Percentiles rank a stretch among this genome's conserved stretches.
Conservation (phyloP, 805 yeast genomes). For the Metschnikowia shivogae region DNA sequence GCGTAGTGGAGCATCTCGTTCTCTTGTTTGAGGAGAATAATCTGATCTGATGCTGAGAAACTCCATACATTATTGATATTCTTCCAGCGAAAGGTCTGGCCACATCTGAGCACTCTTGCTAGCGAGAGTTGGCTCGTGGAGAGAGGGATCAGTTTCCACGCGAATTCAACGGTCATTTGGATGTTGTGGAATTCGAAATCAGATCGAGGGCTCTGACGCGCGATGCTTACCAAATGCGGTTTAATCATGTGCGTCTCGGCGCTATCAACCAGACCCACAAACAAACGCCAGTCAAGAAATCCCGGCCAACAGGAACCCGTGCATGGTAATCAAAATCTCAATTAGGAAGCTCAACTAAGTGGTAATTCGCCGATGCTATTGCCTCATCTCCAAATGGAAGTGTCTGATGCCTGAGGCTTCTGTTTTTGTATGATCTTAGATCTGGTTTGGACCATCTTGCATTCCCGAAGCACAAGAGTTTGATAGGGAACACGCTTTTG, state of each 20-base stretch:
- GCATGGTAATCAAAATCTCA: too few relatives aligned
- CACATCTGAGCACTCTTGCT: slow-evolving; percentile 68
- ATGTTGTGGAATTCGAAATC: not conserved
- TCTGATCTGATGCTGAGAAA: slow-evolving; percentile 53
- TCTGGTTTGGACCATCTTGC: too few relatives aligned
- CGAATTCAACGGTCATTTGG: slow-evolving; percentile 15
- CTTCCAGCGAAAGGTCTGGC: slow-evolving; percentile 84
- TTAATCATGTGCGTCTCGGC: slow-evolving; percentile 3
- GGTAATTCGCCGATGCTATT: too few relatives aligned
- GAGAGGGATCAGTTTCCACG: slow-evolving; percentile 15
- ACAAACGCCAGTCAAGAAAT: not conserved
- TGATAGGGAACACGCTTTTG: too few relatives aligned
- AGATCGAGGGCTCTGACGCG: slow-evolving; percentile 1
- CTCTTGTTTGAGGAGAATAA: slow-evolving; percentile 64
- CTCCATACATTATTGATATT: slow-evolving; percentile 61
- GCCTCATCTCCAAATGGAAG: too few relatives aligned
- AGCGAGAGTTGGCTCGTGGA: slow-evolving; percentile 49
- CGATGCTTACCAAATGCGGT: slow-evolving; percentile 7
- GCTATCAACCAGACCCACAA: not conserved
- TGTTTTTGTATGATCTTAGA: too few relatives aligned
- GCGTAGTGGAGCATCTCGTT: slow-evolving; percentile 46
- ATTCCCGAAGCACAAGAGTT: too few relatives aligned
- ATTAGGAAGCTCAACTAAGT: too few relatives aligned
- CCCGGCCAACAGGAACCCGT: too few relatives aligned
- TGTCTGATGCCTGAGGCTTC: too few relatives aligned